Base-by-base conservation (phyloP, 768 basidiomycete genomes). In the Mrakia gelida region DNA sequence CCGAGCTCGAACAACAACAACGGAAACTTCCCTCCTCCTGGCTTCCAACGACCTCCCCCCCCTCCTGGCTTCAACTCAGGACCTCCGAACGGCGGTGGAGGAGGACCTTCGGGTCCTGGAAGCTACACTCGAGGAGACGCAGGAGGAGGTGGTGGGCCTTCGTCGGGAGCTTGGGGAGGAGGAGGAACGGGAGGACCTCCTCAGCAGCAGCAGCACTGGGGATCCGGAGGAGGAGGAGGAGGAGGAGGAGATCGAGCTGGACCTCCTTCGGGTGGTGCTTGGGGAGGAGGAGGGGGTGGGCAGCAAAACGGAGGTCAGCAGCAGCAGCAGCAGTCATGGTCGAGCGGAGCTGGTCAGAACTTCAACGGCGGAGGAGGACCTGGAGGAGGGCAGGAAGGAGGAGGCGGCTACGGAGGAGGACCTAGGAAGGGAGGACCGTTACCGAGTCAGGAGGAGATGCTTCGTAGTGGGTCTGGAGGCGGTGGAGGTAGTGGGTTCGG, bases 151-250 rank as follows among this genome's bases (percentile, higher is more conserved):
- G 18, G 18, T 21, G 63, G 63, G 34, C 49, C 49, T 52, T 26
- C 59, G 9, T 28, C 59, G 59, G 34, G 38, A 38, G 67, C 67
- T 21, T 34, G 67, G 41, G 67, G 67, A 70, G 67, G 67, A 70
- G 38, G 38, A 15, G 67, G 38, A n/a, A 11, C 18, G 32, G 65
- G 65, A 21, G 65, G 65, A 41, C 65, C 65, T 67, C 65, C 65
- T 34, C 65, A 70, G 41, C 67, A 70, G 67, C 67, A 70, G 67
- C 67, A 70, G 67, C 67, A 70, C 26, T 70, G 67, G 67, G 67
- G 67, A 6, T 70, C 67, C 23, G 67, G 67, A 38, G 67, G 67
- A 70, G 34, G 34, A 26, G n/a, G n/a, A n/a, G 67, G 67, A 38
- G 67, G 67, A 70, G 67, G 38, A 70, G 67, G 30, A 38, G 71